Conservation (phyloP, 176 grass and related monocot species). For the sorghum (Sorghum bicolor) region Sorghum_bicolor_NCBIv3 NC_012876.2:8118501-8119000, state of each 20-base stretch:
- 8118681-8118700: background rate
- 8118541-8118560: background rate
- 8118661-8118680: background rate
- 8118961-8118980: too few relatives aligned
- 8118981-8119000: too few relatives aligned
- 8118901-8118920: too few relatives aligned
- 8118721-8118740: background rate
- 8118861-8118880: too few relatives aligned
- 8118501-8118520: background rate
- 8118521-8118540: background rate
- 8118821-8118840: too few relatives aligned
- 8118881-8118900: too few relatives aligned
- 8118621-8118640: background rate
- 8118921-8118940: too few relatives aligned
- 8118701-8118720: background rate
- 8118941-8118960: too few relatives aligned
- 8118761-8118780: background rate
- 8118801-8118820: too few relatives aligned
- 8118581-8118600: background rate
- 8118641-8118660: background rate
- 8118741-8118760: background rate
- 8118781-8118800: too few relatives aligned
- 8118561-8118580: background rate
- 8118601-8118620: background rate
- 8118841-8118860: too few relatives aligned